phyloP scores from a whole-genome alignment of 179 eudicot species.

The Patellifolia procumbens region DNA sequence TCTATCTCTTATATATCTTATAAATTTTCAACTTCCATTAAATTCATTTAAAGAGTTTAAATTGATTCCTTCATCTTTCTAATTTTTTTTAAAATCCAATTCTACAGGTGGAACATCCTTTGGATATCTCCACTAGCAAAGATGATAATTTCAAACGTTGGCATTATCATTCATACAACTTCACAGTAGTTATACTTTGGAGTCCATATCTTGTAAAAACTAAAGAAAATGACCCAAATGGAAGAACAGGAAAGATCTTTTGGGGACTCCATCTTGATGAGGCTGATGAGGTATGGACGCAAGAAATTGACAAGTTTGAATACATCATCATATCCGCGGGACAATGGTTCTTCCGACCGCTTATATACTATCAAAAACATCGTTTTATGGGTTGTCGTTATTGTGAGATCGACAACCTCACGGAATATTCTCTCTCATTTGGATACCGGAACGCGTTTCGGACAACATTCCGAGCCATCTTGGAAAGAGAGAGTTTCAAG shows the following conservation, averaged over 20 bases:
- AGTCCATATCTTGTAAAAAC: constrained; percentile 51
- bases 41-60: too few relatives aligned
- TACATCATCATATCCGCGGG: constrained; percentile 56
- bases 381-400: constrained; percentile 51
- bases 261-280: constrained; percentile 60
- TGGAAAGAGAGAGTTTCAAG: constrained; percentile 41
- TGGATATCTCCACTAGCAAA: constrained; percentile 40
- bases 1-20: too few relatives aligned
- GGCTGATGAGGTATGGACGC: constrained; percentile 50
- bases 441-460: constrained; percentile 49
- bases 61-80: too few relatives aligned
- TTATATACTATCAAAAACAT: constrained; percentile 43
- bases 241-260: constrained; percentile 44
- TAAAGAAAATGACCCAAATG: constrained; percentile 39
- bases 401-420: constrained; percentile 44
- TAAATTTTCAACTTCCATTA: too few relatives aligned
- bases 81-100: not conserved
- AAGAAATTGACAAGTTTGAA: constrained; percentile 46
- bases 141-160: constrained; percentile 54
- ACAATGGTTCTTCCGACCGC: constrained; percentile 60
- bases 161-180: constrained; percentile 51
- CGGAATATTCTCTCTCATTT: constrained; percentile 37
- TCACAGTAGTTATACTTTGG: constrained; percentile 53
- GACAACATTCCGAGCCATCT: constrained; percentile 48
- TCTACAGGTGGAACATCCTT: constrained; percentile 54